Evolutionary conservation across 768 basidiomycete species (phyloP).

Genomic region (Lentinula edodes): DNA sequence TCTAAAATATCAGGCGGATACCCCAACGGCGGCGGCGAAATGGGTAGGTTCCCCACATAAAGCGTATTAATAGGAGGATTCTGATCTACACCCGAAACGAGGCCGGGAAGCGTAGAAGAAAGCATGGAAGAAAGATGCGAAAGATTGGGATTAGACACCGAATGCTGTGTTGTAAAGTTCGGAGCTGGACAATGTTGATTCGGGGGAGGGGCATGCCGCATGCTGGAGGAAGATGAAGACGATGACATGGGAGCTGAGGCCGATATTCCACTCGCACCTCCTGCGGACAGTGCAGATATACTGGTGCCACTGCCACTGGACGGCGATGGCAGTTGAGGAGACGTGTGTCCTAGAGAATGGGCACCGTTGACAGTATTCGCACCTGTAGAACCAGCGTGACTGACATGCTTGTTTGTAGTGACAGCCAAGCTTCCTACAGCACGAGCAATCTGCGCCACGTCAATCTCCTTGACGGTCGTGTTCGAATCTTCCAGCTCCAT

Average conservation of each 20-base stretch:
- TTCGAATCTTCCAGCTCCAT: not conserved
- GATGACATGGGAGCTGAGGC: not conserved
- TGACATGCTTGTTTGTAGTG: constrained; percentile 28
- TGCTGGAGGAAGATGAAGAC: not conserved
- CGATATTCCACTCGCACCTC: not conserved
- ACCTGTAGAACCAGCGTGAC: not conserved
- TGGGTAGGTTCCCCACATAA: constrained; percentile 98
- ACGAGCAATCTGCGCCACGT: constrained; percentile 12
- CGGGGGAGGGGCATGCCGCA: not conserved
- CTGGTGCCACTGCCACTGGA: constrained; percentile 5
- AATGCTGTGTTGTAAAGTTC: not conserved
- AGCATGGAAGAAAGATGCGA: not conserved
- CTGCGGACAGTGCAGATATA: not conserved
- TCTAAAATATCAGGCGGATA: constrained; percentile 81
- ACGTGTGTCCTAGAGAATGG: constrained; percentile 39
- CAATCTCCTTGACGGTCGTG: constrained; percentile 1
- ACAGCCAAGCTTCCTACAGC: constrained; percentile 47
- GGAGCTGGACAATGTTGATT: not conserved
- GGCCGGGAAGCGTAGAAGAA: not conserved
- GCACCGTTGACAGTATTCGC: not conserved
- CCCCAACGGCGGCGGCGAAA: constrained; percentile 63
- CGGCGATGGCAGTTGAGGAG: constrained; percentile 75
- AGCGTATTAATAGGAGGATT: constrained; percentile 98
- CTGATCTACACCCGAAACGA: constrained; percentile 60
- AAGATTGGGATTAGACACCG: not conserved